phyloP scores from a whole-genome alignment of 305 asterid species.

The Striga hermonthica region DNA sequence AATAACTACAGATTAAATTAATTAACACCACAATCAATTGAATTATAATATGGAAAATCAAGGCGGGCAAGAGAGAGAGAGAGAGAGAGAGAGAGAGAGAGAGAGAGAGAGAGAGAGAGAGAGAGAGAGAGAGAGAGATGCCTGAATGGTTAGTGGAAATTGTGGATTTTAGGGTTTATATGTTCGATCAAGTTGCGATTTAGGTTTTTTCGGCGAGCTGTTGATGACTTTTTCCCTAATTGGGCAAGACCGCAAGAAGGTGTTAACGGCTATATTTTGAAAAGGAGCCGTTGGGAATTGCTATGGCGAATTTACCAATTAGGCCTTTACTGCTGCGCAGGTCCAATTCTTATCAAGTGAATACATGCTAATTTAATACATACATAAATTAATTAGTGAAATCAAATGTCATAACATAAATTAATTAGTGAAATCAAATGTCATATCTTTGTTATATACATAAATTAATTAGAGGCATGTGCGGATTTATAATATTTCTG shows the following conservation, averaged over 20 bases:
- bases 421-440: too few relatives aligned
- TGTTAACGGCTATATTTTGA: conserved; percentile 40
- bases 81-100: background rate
- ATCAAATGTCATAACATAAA: too few relatives aligned
- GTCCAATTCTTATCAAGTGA: background rate
- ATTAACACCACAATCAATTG: conserved; percentile 23
- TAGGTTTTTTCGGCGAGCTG: conserved; percentile 35
- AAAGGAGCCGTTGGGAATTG: conserved; percentile 41
- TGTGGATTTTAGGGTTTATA: conserved; percentile 18
- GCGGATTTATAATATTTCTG: too few relatives aligned
- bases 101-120: conserved; percentile 22
- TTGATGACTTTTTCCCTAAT: background rate
- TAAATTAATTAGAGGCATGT: too few relatives aligned
- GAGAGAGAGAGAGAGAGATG: conserved; percentile 28
- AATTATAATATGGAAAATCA: background rate
- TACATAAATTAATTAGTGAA: too few relatives aligned
- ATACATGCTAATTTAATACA: too few relatives aligned
- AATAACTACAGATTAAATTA: conserved; percentile 27
- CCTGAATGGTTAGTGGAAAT: background rate
- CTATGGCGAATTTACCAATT: conserved; percentile 27
- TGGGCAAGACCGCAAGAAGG: background rate
- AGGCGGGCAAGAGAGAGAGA: conserved; percentile 20
- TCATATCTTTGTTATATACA: too few relatives aligned
- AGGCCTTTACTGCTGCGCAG: background rate
- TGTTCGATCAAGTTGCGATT: conserved; percentile 24